Evolutionary conservation across 176 grass and related monocot species (phyloP).

Genomic region (Musa acuminata): DNA sequence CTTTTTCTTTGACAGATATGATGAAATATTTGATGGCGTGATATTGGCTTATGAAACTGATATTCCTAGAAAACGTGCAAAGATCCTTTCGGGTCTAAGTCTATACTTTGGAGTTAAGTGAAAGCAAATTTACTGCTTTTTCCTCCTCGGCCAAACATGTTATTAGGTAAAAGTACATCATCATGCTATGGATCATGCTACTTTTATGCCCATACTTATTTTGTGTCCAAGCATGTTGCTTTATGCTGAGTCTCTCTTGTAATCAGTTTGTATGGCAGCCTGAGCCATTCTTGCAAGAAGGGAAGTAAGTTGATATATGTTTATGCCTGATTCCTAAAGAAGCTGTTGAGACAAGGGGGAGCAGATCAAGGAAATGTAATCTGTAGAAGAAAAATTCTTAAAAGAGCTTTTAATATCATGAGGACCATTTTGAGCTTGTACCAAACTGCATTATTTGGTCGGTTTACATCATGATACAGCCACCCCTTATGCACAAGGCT

Average conservation of each 20-base stretch:
- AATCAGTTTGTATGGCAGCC: no score
- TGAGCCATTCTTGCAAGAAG: no score
- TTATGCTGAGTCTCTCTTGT: background rate
- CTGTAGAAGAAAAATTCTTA: no score
- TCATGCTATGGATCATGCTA: background rate
- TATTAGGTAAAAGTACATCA: conserved; percentile 35
- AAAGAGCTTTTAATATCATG: no score
- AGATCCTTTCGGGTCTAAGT: conserved; percentile 53
- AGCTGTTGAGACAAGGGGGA: no score
- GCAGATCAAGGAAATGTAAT: no score
- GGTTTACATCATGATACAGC: no score
- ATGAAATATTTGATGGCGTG: conserved; percentile 55
- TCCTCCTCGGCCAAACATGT: conserved; percentile 64
- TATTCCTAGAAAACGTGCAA: conserved; percentile 28
- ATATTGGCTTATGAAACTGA: conserved; percentile 40
- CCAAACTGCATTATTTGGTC: no score
- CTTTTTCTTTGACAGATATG: conserved; percentile 34
- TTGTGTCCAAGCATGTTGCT: background rate
- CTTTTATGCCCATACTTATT: background rate
- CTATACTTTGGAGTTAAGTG: conserved; percentile 51
- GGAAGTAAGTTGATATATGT: no score
- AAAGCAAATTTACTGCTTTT: conserved; percentile 52
- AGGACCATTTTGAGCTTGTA: no score
- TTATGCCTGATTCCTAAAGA: no score
- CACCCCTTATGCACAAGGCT: no score